Conservation (phyloP, 805 yeast species). For the Saturnispora mendoncae region DNA sequence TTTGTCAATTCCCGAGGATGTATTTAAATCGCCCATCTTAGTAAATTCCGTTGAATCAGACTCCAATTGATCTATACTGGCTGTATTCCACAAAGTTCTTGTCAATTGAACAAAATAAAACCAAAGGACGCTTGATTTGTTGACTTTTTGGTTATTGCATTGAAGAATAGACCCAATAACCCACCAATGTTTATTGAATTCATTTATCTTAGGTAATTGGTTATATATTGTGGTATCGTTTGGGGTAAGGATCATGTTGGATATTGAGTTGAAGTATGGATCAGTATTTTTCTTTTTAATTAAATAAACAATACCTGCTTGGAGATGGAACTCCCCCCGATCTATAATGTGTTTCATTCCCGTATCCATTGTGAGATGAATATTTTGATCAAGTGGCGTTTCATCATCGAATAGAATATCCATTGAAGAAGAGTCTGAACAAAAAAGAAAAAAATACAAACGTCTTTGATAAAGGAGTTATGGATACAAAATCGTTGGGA, state of each 20-base stretch:
- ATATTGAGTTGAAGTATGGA: neutral
- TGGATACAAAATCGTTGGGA: no score
- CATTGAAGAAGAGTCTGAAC: neutral
- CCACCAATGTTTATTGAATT: slow-evolving; percentile 5
- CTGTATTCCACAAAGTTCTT: neutral
- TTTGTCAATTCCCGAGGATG: no score
- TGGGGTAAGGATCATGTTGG: neutral
- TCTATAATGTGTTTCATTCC: neutral
- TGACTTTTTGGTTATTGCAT: slow-evolving; percentile 22
- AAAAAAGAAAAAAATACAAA: no score
- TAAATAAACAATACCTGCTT: neutral
- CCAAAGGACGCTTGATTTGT: slow-evolving; percentile 31
- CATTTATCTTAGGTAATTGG: neutral
- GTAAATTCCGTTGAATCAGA: neutral
- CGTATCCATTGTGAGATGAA: neutral
- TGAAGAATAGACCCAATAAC: slow-evolving; percentile 14
- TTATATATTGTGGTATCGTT: slow-evolving; percentile 4
- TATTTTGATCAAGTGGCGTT: neutral
- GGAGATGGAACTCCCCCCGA: neutral
- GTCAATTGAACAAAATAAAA: slow-evolving; percentile 15
- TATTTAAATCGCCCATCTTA: neutral
- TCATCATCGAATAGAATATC: neutral
- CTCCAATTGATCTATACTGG: no score
- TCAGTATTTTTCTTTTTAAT: neutral
- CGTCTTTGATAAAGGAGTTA: neutral